Evolutionary conservation across 768 basidiomycete species (phyloP).

Genomic region (Suillus decipiens): DNA sequence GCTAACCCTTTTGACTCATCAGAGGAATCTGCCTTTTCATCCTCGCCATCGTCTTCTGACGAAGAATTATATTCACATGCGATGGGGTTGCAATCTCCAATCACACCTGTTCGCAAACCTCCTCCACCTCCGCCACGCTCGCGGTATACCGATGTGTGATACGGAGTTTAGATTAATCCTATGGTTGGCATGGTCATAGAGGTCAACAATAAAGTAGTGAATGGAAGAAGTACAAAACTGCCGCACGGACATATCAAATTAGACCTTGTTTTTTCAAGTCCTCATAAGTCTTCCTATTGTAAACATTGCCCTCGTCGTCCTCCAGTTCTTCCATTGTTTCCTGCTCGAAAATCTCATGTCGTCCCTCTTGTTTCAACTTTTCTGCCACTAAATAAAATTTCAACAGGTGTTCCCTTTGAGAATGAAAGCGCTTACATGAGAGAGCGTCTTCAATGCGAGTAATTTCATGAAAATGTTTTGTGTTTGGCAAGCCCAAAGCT

Average conservation of each 20-base stretch:
- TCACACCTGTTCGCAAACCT: constrained; percentile 43
- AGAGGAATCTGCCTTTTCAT: constrained; percentile 62
- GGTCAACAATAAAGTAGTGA: constrained; percentile 11
- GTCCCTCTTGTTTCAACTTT: constrained; percentile 95
- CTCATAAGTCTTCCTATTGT: constrained; percentile 97
- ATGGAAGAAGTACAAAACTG: constrained; percentile 11
- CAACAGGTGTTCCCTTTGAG: not conserved
- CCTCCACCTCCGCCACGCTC: constrained; percentile 28
- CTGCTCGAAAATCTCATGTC: constrained; percentile 88
- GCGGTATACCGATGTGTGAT: constrained; percentile 12
- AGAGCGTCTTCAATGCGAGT: constrained; percentile 97
- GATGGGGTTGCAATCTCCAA: constrained; percentile 66
- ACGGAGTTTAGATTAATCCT: constrained; percentile 7
- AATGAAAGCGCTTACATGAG: constrained; percentile 60
- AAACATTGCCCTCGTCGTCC: constrained; percentile 98
- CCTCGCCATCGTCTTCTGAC: constrained; percentile 81
- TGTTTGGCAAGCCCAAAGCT: constrained; percentile 94
- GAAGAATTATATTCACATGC: constrained; percentile 83
- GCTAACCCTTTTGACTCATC: constrained; percentile 78
- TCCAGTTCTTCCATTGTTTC: constrained; percentile 98
- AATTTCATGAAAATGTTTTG: constrained; percentile 99
- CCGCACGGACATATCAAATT: constrained; percentile 46
- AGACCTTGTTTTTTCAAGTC: constrained; percentile 95
- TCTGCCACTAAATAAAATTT: constrained; percentile 73
- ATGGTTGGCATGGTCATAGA: constrained; percentile 8